These are phyloP conservation scores for Craterostigma plantagineum DNA, from an alignment of 257 asterid genomes.

Conservation along the genomic window DNA sequence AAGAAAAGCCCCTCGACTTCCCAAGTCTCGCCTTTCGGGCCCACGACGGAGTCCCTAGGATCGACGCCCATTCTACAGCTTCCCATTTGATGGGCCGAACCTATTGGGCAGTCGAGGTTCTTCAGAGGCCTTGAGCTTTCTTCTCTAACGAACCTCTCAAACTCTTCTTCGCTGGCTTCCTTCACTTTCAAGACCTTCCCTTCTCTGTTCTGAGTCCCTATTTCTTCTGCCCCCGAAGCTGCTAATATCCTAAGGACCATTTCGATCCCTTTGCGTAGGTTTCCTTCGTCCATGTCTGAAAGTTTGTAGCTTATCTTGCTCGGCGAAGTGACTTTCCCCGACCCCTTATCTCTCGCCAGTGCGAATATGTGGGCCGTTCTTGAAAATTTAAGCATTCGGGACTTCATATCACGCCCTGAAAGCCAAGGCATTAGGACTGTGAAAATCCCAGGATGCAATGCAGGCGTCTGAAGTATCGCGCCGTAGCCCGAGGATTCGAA, in stretches of 20 bases:
- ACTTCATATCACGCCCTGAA: slow-evolving; percentile 49
- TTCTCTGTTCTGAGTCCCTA: slow-evolving; percentile 43
- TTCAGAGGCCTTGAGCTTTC: slow-evolving; percentile 38
- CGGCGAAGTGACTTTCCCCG: slow-evolving; percentile 29
- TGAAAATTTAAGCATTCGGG: slow-evolving; percentile 36
- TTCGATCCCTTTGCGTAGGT: slow-evolving; percentile 39
- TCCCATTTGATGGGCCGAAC: slow-evolving; percentile 96
- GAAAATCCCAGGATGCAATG: slow-evolving; percentile 77
- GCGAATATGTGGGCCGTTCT: slow-evolving; percentile 54
- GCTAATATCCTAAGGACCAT: slow-evolving; percentile 45
- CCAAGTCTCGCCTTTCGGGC: slow-evolving; percentile 59
- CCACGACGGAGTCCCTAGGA: slow-evolving; percentile 33
- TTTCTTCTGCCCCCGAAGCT: slow-evolving; percentile 74
- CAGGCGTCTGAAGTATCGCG: slow-evolving; percentile 56
- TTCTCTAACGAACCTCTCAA: slow-evolving; percentile 41
- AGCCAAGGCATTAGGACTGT: slow-evolving; percentile 52
- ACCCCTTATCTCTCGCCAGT: slow-evolving; percentile 53
- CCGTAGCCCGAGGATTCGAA: slow-evolving; percentile 40
- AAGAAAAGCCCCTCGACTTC: slow-evolving; percentile 51
- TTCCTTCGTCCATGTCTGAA: slow-evolving; percentile 25
- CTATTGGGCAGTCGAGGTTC: slow-evolving; percentile 25
- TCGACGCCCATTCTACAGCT: slow-evolving; percentile 79
- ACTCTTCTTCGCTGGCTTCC: slow-evolving; percentile 18
- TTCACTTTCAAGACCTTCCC: slow-evolving; percentile 46
- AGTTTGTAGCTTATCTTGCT: slow-evolving; percentile 25